Evolutionary conservation across 1,284 basidiomycete species (phyloP), one percentile per base, ranked within the genome.

Genomic region (Caloboletus inedulis): DNA sequence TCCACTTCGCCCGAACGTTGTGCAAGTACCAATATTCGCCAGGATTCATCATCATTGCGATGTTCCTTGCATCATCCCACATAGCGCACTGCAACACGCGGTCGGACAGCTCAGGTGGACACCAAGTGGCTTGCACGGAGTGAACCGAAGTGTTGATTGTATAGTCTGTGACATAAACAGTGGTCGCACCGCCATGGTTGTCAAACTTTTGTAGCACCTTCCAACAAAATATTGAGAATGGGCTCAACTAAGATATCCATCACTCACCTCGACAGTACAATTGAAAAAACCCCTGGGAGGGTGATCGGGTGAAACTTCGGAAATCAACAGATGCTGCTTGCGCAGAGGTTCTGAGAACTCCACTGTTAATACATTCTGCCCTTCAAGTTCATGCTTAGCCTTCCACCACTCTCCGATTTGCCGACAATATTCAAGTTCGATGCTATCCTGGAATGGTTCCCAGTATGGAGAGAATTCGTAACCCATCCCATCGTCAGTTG

Each of bases 91-190:
- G 76, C 14, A 88, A 60, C 13, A 81, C 74, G 23, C 64, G 65
- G 14, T 76, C 70, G 4, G 65, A 65, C 33, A 85, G 65, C 41
- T 68, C 67, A 1, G 69, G 59, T 8, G 77, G 73, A 60, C 79
- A 84, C 79, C 78, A 83, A 37, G 68, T 53, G 4, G 71, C 69
- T 46, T 74, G 63, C 21, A 72, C 56, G 14, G 68, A 59, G 8
- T 56, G 56, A 25, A 73, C 59, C 4, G 58, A 57, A 3, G 65
- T 33, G 49, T 81, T 81, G 31, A 60, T 54, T 2, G 85, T 85
- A 60, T 85, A 87, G 58, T 88, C 85, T 3, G 86, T 88, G 46
- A 85, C 82, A 62, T 80, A 85, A n/a, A 88, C 52, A 39, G 65
- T 76, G 55, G 77, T 76, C 3, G 77, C 66, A 4, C 59, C 62